Percentiles rank a stretch among this genome's conserved stretches.
These are phyloP conservation scores for Cytospora piceicola DNA, from an alignment of 2,329 filamentous ascomycete species.

Conservation along the genomic window DNA sequence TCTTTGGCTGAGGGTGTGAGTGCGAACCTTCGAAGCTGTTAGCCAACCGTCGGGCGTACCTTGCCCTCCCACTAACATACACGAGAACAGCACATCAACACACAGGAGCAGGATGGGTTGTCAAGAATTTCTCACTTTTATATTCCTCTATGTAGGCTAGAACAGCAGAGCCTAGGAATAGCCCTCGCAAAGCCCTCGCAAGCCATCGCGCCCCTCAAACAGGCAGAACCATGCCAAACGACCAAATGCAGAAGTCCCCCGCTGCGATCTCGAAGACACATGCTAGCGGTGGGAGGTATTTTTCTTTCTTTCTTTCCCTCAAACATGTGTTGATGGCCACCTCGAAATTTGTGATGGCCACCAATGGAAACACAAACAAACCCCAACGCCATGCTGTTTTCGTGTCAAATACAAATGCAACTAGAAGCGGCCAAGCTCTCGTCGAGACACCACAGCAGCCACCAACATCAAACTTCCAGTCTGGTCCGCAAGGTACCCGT, in stretches of 20 bases:
- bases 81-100: background rate
- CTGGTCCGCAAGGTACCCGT: constrained; percentile 6
- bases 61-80: too few relatives aligned
- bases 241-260: constrained; percentile 1
- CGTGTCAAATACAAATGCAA: constrained; percentile 26
- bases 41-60: background rate
- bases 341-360: background rate
- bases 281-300: constrained; percentile 7
- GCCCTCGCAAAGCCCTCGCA: background rate
- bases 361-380: constrained; percentile 4
- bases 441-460: background rate
- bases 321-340: background rate
- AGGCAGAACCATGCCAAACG: constrained; percentile 12
- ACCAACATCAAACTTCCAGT: constrained; percentile 13
- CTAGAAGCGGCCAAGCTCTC: constrained; percentile 5
- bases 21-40: background rate
- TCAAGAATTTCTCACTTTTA: constrained; percentile 14
- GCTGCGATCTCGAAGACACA: constrained; percentile 1
- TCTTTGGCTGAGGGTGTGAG: too few relatives aligned
- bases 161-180: constrained; percentile 6
- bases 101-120: background rate
- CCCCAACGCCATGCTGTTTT: constrained; percentile 29
- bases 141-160: constrained; percentile 22
- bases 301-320: constrained; percentile 13
- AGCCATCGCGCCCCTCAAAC: constrained; percentile 7